phyloP scores from a whole-genome alignment of 2,329 filamentous ascomycete species.

The Colletotrichum incanum region DNA sequence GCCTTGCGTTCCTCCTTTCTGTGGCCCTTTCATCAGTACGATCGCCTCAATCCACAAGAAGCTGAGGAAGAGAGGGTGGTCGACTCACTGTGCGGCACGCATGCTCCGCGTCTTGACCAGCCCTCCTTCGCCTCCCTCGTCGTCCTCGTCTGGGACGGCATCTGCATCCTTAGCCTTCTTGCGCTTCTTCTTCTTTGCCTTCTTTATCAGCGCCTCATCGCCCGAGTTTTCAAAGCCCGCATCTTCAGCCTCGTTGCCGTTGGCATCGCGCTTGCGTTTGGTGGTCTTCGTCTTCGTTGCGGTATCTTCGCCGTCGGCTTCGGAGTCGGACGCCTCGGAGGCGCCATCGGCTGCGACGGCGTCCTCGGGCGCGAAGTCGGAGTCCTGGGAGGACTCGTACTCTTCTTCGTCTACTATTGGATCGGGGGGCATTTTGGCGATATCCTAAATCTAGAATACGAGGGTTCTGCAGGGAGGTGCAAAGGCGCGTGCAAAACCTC shows the following conservation, averaged over 20 bases:
- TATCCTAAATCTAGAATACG: conserved; percentile 6
- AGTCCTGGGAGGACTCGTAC: conserved; percentile 81
- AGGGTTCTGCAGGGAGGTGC: not conserved
- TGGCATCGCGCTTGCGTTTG: conserved; percentile 54
- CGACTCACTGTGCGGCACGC: conserved; percentile 73
- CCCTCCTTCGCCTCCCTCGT: conserved; percentile 72
- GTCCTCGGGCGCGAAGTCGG: conserved; percentile 78
- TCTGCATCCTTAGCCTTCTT: conserved; percentile 58
- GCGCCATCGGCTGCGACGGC: conserved; percentile 60
- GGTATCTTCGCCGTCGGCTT: conserved; percentile 53
- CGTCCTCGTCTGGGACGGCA: conserved; percentile 60
- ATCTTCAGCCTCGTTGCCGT: conserved; percentile 56
- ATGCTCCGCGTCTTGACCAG: conserved; percentile 82
- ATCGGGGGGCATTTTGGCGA: conserved; percentile 60
- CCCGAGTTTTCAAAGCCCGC: conserved; percentile 77
- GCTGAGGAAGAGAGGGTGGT: not conserved
- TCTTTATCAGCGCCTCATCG: conserved; percentile 79
- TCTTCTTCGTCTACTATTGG: conserved; percentile 61
- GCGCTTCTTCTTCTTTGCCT: conserved; percentile 68
- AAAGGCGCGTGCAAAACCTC: not conserved
- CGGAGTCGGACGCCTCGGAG: conserved; percentile 68
- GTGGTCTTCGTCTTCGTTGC: conserved; percentile 30
- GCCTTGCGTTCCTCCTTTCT: conserved; percentile 73
- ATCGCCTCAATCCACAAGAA: not conserved
- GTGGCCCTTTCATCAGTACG: not conserved